Evolutionary conservation across 306 rosid species (phyloP), one percentile per base, ranked within the genome.

Genomic region (Fragaria iinumae): DNA sequence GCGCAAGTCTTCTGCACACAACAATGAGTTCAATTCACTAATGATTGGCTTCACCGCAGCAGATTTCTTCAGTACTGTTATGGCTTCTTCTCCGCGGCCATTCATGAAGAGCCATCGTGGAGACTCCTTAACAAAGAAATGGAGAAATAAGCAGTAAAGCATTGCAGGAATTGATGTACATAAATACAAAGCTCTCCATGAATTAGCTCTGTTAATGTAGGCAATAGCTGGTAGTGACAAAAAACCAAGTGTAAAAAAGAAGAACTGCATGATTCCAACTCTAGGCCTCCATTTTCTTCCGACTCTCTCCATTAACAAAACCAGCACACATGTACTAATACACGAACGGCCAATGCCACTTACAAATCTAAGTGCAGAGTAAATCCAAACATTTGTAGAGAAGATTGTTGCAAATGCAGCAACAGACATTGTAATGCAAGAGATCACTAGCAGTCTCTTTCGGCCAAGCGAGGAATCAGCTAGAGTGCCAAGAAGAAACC

Each of bases 401-500:
- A 73, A 73, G 10, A 73, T 57, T 12, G 68, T 73, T 13, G 21
- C 21, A 9, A 57, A 73, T 10, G 69, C 64, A 73, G 77, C 56
- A 23, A 73, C 48, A 39, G 77, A 73, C 77, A 73, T 73, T 25
- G 77, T 73, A 27, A 57, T 1, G 27, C 77, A 57, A 8, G 69
- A 57, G 68, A 73, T 73, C 6, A 73, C 18, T n/a, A 72, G 50
- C 14, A 55, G 52, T 23, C 62, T 72, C 67, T 84, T 87, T 21
- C 88, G 76, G 25, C 88, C 88, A 4, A 82, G 80, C 0, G 76
- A 77, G 0, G 84, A 76, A 27, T 88, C 89, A 4, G 84, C 89
- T 8, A 86, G 52, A 2, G 79, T 80, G 21, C 87, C 81, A 0
- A 89, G 79, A 20, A 71, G 64, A 47, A 83, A 57, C 1, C 87